Evolutionary conservation across 345 rosid genomes (phyloP).

Genomic region (Raphanus raphanistrum): DNA sequence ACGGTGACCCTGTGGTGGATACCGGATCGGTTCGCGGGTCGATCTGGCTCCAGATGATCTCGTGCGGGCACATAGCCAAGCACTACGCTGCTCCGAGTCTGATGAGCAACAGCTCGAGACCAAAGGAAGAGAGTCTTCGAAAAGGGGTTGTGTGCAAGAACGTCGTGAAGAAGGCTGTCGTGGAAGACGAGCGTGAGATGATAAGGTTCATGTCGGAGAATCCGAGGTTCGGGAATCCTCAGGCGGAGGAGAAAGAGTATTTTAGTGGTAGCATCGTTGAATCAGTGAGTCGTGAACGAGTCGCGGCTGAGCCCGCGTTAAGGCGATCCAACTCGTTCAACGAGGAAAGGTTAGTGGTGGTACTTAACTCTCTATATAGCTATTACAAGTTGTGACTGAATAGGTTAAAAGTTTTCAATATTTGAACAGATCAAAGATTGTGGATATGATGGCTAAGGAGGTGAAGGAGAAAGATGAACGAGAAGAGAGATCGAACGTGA

Average conservation of each 20-base stretch:
- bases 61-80: constrained; percentile 67
- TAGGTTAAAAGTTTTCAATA: background rate
- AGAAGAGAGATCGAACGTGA: constrained; percentile 44
- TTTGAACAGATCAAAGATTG: constrained; percentile 41
- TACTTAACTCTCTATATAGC: too few species aligned
- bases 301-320: constrained; percentile 39
- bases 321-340: constrained; percentile 82
- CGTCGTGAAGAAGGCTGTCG: constrained; percentile 43
- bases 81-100: constrained; percentile 35
- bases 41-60: constrained; percentile 65
- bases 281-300: constrained; percentile 53
- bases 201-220: constrained; percentile 84
- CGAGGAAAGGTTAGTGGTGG: constrained; percentile 57
- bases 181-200: constrained; percentile 53
- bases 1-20: constrained; percentile 47
- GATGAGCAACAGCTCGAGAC: constrained; percentile 15
- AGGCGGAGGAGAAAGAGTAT: constrained; percentile 78
- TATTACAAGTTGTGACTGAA: too few species aligned
- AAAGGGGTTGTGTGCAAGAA: constrained; percentile 53
- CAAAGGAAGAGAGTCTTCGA: constrained; percentile 42
- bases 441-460: constrained; percentile 28
- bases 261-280: constrained; percentile 89
- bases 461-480: constrained; percentile 36
- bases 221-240: constrained; percentile 87
- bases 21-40: constrained; percentile 48